phyloP scores from a whole-genome alignment of 1,284 basidiomycete genomes.

The Grifola frondosa region DNA sequence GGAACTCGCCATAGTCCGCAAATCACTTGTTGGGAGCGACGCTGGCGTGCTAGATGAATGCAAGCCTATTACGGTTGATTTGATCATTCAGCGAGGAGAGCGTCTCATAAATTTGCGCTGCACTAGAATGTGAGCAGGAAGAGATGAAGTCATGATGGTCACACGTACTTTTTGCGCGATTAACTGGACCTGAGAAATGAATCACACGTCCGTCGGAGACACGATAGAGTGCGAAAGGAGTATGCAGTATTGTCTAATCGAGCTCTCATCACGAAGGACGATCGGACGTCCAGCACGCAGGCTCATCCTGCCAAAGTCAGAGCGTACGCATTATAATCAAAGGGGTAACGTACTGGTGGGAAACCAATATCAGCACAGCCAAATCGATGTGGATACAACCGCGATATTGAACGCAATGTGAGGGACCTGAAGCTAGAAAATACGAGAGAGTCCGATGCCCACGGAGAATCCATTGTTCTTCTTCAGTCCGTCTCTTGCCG shows the following conservation, averaged over 20 bases:
- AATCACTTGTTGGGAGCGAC: slow-evolving; percentile 88
- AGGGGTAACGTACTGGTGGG: no score
- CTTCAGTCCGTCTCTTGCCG: slow-evolving; percentile 64
- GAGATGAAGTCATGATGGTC: no score
- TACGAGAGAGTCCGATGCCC: slow-evolving; percentile 5
- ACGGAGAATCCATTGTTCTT: slow-evolving; percentile 87
- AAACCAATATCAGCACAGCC: slow-evolving; percentile 93
- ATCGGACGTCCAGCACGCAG: slow-evolving; percentile 88
- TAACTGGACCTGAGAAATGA: slow-evolving; percentile 85
- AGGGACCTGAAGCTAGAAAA: no score
- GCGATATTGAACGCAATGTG: slow-evolving; percentile 19
- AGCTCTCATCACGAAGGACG: slow-evolving; percentile 84
- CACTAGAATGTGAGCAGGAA: slow-evolving; percentile 6
- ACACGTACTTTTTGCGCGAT: slow-evolving; percentile 84
- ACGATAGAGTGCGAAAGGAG: slow-evolving; percentile 82
- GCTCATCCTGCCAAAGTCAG: no score
- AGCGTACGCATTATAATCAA: no score
- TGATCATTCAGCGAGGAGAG: slow-evolving; percentile 84
- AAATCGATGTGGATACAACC: slow-evolving; percentile 91
- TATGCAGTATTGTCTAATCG: slow-evolving; percentile 80
- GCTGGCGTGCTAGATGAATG: slow-evolving; percentile 84
- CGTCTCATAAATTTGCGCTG: slow-evolving; percentile 89
- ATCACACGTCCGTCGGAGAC: slow-evolving; percentile 84
- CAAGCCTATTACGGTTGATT: slow-evolving; percentile 80
- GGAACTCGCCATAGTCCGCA: slow-evolving; percentile 80